phyloP scores from a whole-genome alignment of 2,329 filamentous ascomycete species.

The Erysiphe neolycopersici region DNA sequence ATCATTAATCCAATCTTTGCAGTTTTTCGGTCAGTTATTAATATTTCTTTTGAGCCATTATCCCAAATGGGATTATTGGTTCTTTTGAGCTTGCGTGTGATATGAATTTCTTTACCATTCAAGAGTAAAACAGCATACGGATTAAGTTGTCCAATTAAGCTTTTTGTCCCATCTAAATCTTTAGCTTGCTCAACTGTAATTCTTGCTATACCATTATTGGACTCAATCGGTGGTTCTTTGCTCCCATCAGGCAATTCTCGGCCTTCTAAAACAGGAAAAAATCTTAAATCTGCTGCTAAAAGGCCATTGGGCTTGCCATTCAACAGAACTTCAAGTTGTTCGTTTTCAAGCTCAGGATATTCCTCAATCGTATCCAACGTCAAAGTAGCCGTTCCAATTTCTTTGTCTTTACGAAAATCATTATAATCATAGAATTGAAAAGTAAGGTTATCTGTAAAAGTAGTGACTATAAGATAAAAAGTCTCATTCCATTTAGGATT shows the following conservation, averaged over 20 bases:
- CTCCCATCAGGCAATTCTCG: conserved; percentile 50
- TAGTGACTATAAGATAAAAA: conserved; percentile 81
- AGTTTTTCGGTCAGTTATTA: conserved; percentile 79
- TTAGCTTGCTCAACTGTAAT: conserved; percentile 93
- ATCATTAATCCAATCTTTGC: conserved; percentile 77
- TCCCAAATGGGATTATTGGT: conserved; percentile 96
- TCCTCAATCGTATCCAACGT: conserved; percentile 58
- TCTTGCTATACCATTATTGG: conserved; percentile 77
- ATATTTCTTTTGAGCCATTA: conserved; percentile 72
- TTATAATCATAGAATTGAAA: conserved; percentile 81
- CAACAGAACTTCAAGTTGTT: conserved; percentile 57
- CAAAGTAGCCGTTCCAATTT: conserved; percentile 71
- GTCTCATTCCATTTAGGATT: conserved; percentile 94
- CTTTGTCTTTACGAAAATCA: conserved; percentile 87
- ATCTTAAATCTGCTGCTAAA: conserved; percentile 59
- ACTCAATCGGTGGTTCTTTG: conserved; percentile 55
- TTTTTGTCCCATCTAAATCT: conserved; percentile 79
- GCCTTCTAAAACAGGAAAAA: conserved; percentile 74
- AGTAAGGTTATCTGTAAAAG: conserved; percentile 65
- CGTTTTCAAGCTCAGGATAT: conserved; percentile 52
- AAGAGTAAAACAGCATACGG: conserved; percentile 73
- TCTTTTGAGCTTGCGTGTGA: conserved; percentile 77
- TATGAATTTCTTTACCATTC: conserved; percentile 76
- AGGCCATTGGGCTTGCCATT: conserved; percentile 66
- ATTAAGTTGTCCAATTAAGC: conserved; percentile 69